A percentile compares a stretch with the other conserved stretches of the same genome.
phyloP scores from a whole-genome alignment of 2,329 filamentous ascomycete genomes.

The Aureobasidium melanogenum region DNA sequence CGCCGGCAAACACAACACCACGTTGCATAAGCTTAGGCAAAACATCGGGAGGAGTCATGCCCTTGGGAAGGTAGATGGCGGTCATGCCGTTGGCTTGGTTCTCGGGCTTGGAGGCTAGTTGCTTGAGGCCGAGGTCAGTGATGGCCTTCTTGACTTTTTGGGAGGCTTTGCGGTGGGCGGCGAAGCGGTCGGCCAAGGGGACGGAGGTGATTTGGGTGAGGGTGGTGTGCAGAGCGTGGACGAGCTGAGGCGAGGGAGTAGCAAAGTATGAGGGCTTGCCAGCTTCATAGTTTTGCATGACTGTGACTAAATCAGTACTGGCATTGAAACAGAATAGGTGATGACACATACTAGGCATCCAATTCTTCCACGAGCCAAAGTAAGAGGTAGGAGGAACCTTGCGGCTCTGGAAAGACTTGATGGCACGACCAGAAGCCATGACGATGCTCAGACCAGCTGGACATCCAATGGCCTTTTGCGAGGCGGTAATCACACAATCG shows the following conservation, averaged over 20 bases:
- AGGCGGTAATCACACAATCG: conserved; percentile 87
- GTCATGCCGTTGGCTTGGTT: conserved; percentile 98
- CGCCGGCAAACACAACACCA: conserved; percentile 88
- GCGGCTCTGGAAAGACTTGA: conserved; percentile 68
- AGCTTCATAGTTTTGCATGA: conserved; percentile 98
- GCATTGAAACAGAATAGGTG: neutral
- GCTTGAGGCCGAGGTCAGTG: conserved; percentile 71
- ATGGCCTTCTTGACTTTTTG: conserved; percentile 81
- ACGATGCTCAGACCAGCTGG: conserved; percentile 90
- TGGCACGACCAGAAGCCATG: conserved; percentile 83
- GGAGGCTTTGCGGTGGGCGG: conserved; percentile 67
- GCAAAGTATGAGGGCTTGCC: conserved; percentile 98
- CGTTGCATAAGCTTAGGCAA: conserved; percentile 77
- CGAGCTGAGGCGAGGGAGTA: conserved; percentile 86
- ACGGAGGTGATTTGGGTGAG: conserved; percentile 76
- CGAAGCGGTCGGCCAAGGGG: conserved; percentile 75
- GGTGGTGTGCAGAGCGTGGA: conserved; percentile 85
- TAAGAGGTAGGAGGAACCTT: conserved; percentile 79
- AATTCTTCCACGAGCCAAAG: conserved; percentile 96
- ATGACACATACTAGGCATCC: conserved; percentile 65
- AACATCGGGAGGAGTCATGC: conserved; percentile 68
- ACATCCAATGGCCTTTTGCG: conserved; percentile 93
- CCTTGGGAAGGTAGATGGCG: conserved; percentile 87
- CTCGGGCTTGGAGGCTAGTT: conserved; percentile 75
- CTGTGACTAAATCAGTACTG: conserved; percentile 31